Evolutionary conservation across 805 yeast genomes (phyloP).

Genomic region (Candida insectalens): DNA sequence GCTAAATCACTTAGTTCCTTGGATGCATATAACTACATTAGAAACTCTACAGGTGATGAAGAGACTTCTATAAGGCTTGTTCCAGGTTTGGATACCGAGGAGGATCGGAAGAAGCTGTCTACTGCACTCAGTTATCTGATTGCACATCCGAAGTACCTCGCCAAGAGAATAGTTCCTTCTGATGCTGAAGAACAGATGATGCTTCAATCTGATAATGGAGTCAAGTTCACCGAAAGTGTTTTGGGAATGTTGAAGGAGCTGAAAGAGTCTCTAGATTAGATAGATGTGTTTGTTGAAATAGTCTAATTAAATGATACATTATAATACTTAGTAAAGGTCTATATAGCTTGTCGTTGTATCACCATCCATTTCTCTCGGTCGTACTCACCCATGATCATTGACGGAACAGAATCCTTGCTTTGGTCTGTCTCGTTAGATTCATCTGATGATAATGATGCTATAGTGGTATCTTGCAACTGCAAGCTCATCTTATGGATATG

Average conservation of each 20-base stretch:
- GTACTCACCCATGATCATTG: conserved; percentile 53
- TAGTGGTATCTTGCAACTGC: neutral
- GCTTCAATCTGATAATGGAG: conserved; percentile 36
- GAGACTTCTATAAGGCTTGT: conserved; percentile 16
- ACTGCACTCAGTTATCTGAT: conserved; percentile 60
- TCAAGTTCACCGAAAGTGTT: conserved; percentile 34
- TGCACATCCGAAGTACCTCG: conserved; percentile 78
- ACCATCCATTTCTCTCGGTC: conserved; percentile 60
- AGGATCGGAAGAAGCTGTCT: conserved; percentile 49
- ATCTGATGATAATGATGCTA: conserved; percentile 10
- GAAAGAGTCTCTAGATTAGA: conserved; percentile 28
- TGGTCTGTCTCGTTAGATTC: conserved; percentile 5
- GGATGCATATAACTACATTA: conserved; percentile 40
- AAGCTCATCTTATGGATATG: neutral
- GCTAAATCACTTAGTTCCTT: conserved; percentile 46
- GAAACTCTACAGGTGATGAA: conserved; percentile 10
- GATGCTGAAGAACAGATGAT: conserved; percentile 55
- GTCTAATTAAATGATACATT: neutral
- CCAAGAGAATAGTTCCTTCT: conserved; percentile 57
- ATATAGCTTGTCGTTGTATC: conserved; percentile 23
- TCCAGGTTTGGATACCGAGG: conserved; percentile 54
- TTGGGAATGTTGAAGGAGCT: conserved; percentile 43
- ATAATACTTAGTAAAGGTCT: neutral
- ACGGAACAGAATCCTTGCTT: conserved; percentile 34
- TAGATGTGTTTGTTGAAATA: conserved; percentile 5